Conservation (phyloP, 129 eudicot species). For the Deinandra increscens region DNA sequence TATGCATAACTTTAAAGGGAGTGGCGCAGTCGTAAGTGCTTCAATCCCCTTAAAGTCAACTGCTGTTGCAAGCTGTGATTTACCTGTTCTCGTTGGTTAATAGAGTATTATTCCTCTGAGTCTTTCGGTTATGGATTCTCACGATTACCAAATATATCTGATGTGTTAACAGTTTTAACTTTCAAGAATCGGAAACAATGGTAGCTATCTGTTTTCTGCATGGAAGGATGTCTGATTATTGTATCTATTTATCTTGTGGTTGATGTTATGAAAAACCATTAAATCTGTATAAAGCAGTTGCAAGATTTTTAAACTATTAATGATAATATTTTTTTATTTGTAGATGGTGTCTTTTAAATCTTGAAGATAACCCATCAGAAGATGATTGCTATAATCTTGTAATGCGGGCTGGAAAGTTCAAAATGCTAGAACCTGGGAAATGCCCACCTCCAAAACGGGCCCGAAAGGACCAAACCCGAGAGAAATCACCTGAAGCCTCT, state of each 20-base stretch:
- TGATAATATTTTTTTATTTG: conserved; percentile 19
- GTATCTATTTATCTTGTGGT: background rate
- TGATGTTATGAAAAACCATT: conserved; percentile 6
- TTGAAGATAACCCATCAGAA: conserved; percentile 55
- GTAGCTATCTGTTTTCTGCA: background rate
- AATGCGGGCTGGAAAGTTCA: conserved; percentile 62
- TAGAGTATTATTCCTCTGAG: too few species aligned
- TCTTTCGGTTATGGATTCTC: too few species aligned
- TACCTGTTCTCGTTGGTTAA: too few species aligned
- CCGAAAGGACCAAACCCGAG: conserved; percentile 59
- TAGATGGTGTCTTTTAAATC: conserved; percentile 63
- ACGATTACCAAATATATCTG: background rate
- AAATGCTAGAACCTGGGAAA: conserved; percentile 72
- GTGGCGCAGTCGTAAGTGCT: too few species aligned
- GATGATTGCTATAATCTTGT: conserved; percentile 54
- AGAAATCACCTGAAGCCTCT: conserved; percentile 36
- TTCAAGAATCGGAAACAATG: background rate
- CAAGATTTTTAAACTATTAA: background rate
- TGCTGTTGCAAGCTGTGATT: too few species aligned
- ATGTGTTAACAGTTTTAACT: conserved; percentile 5
- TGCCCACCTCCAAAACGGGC: conserved; percentile 80
- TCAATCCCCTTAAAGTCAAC: too few species aligned
- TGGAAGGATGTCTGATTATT: background rate
- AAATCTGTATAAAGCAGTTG: background rate
- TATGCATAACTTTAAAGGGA: background rate